Evolutionary conservation across 2,329 filamentous ascomycete genomes (phyloP).

Genomic region (Didymella sp.): DNA sequence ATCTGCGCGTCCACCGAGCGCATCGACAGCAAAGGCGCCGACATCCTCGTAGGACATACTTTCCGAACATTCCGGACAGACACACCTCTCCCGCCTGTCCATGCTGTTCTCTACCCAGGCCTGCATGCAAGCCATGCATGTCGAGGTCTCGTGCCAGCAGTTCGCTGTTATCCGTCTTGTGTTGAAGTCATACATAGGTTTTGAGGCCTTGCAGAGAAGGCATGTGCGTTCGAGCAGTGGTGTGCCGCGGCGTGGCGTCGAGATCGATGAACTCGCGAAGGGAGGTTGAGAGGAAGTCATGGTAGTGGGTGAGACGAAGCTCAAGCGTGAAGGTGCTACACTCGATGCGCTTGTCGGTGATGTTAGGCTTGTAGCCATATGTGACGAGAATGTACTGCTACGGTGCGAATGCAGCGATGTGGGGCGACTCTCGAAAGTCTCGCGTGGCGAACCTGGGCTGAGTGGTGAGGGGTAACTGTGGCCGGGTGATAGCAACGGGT

Average conservation of each 20-base stretch:
- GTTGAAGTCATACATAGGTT: slow-evolving; percentile 31
- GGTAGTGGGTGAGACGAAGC: slow-evolving; percentile 9
- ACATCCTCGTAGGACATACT: slow-evolving; percentile 36
- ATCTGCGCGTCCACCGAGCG: slow-evolving; percentile 13
- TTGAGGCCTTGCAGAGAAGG: slow-evolving; percentile 36
- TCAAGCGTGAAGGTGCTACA: slow-evolving; percentile 12
- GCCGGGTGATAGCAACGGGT: slow-evolving; percentile 9
- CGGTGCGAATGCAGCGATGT: slow-evolving; percentile 26
- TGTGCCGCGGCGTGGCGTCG: slow-evolving; percentile 26
- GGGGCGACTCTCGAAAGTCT: slow-evolving; percentile 21
- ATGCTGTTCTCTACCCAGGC: slow-evolving; percentile 35
- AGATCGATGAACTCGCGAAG: slow-evolving; percentile 8
- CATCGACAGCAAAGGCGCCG: slow-evolving; percentile 29
- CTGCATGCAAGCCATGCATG: slow-evolving; percentile 38
- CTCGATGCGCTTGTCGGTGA: slow-evolving; percentile 23
- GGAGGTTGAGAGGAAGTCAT: slow-evolving; percentile 12
- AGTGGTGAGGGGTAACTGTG: slow-evolving; percentile 3
- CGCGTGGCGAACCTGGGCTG: slow-evolving; percentile 12
- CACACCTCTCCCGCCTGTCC: slow-evolving; percentile 26
- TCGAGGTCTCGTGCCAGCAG: slow-evolving; percentile 41
- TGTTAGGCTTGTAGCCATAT: slow-evolving; percentile 14
- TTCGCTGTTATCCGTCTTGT: slow-evolving; percentile 30
- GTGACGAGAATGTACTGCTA: slow-evolving; percentile 24
- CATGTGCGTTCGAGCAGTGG: slow-evolving; percentile 33
- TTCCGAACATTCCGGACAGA: slow-evolving; percentile 43